Conservation (phyloP, 768 basidiomycete genomes). For the Tulasnella sp. region DNA sequence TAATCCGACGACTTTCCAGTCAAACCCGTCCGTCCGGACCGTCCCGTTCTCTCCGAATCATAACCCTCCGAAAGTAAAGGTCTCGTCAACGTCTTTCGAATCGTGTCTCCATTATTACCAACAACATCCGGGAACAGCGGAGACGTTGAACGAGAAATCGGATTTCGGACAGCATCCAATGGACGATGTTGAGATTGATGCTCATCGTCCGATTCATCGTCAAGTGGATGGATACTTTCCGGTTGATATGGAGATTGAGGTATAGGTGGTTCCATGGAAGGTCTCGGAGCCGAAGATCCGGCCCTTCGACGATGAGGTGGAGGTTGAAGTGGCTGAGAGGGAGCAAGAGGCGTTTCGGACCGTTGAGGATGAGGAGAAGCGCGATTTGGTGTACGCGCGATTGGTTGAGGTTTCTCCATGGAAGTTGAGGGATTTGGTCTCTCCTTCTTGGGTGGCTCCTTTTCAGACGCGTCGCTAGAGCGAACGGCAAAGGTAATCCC, state of each 20-base stretch:
- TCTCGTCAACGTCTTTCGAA: slow-evolving; percentile 13
- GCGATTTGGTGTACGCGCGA: neutral
- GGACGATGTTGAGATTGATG: neutral
- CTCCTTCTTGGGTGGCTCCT: neutral
- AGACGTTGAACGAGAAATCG: neutral
- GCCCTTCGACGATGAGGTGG: slow-evolving; percentile 11
- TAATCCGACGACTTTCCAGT: slow-evolving; percentile 10
- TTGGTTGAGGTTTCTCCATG: neutral
- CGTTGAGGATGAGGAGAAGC: slow-evolving; percentile 1
- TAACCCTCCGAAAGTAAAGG: slow-evolving; percentile 11
- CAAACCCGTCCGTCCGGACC: too few species aligned
- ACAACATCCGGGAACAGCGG: neutral
- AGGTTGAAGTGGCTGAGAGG: slow-evolving; percentile 12
- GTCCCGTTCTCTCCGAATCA: neutral
- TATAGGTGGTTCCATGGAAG: neutral
- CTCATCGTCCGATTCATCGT: neutral
- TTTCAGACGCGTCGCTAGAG: neutral
- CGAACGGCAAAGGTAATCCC: slow-evolving; percentile 8
- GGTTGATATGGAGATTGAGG: too few species aligned
- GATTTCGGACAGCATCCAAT: too few species aligned
- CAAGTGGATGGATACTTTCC: neutral
- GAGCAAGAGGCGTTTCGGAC: slow-evolving; percentile 1
- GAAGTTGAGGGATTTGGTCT: neutral
- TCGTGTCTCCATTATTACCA: slow-evolving; percentile 9
- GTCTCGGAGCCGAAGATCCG: too few species aligned